Percentiles rank a stretch among this genome's conserved stretches.
phyloP scores from a whole-genome alignment of 305 asterid genomes.

The Fraxinus platypoda region DNA sequence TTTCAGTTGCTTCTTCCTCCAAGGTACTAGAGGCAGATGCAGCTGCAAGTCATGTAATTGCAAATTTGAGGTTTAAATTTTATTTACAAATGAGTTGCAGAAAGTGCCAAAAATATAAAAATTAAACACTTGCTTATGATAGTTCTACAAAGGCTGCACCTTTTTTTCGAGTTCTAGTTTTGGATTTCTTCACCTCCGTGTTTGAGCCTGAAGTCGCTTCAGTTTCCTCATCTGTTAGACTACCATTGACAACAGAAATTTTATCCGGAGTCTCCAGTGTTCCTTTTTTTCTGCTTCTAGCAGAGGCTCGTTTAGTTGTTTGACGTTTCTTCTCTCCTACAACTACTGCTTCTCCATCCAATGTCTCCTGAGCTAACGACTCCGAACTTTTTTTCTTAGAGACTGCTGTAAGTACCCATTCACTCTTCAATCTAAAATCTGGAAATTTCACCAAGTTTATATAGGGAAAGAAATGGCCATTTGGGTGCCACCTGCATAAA shows the following conservation, averaged over 20 bases:
- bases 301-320: slow-evolving; percentile 50
- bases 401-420: slow-evolving; percentile 50
- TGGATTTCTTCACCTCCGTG: slow-evolving; percentile 40
- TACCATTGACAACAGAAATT: slow-evolving; percentile 29
- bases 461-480: slow-evolving; percentile 36
- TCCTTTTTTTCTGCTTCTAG: slow-evolving; percentile 51
- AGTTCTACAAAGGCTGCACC: slow-evolving; percentile 31
- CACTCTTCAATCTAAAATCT: slow-evolving; percentile 35
- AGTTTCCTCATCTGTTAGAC: slow-evolving; percentile 42
- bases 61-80: slow-evolving; percentile 17
- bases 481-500: slow-evolving; percentile 56
- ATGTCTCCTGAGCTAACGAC: slow-evolving; percentile 40
- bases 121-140: neutral
- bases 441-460: slow-evolving; percentile 50
- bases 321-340: slow-evolving; percentile 45
- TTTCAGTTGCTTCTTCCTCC: slow-evolving; percentile 50
- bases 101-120: neutral
- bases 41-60: slow-evolving; percentile 45
- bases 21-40: slow-evolving; percentile 34
- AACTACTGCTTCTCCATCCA: slow-evolving; percentile 45
- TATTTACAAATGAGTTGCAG: neutral
- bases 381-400: slow-evolving; percentile 40
- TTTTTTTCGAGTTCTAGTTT: slow-evolving; percentile 48
- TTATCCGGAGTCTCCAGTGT: slow-evolving; percentile 37
- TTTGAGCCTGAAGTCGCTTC: slow-evolving; percentile 31